These are phyloP conservation scores for Linum lewisii DNA, from an alignment of 345 rosid species.

Conservation along the genomic window DNA sequence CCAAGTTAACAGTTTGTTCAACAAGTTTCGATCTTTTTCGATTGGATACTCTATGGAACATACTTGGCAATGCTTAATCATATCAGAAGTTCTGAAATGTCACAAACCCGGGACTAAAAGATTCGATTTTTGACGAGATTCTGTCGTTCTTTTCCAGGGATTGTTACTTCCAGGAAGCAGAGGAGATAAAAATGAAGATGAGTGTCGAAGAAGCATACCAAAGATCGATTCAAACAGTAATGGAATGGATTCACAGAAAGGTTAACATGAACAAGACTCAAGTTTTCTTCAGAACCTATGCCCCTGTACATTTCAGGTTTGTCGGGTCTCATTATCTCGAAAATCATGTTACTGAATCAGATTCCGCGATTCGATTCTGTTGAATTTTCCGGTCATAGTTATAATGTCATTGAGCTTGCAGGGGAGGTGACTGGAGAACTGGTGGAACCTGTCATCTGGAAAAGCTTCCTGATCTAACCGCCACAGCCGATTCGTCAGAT, in stretches of 20 bases:
- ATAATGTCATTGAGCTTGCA: constrained; percentile 15
- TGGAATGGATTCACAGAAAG: constrained; percentile 16
- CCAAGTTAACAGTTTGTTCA: too few species aligned
- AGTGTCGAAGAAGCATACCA: constrained; percentile 23
- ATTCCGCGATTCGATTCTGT: background rate
- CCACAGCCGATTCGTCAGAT: constrained; percentile 34
- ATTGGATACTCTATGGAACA: too few species aligned
- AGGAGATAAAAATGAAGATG: constrained; percentile 23
- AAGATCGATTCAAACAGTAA: constrained; percentile 18
- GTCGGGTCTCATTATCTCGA: background rate
- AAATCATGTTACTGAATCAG: background rate
- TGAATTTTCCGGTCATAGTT: background rate
- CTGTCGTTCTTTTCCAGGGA: constrained; percentile 12
- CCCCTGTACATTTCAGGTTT: constrained; percentile 32
- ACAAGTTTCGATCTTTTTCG: too few species aligned
- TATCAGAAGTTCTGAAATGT: background rate
- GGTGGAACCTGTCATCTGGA: constrained; percentile 87
- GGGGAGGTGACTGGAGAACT: constrained; percentile 88
- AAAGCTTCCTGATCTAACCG: constrained; percentile 61
- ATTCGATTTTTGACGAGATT: background rate
- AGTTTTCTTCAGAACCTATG: constrained; percentile 24
- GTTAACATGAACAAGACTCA: constrained; percentile 19
- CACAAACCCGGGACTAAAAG: too few species aligned
- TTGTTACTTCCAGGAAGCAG: constrained; percentile 25
- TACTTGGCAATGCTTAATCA: background rate